phyloP scores from a whole-genome alignment of 805 yeast species.

The Saccharomycopsis babjevae region DNA sequence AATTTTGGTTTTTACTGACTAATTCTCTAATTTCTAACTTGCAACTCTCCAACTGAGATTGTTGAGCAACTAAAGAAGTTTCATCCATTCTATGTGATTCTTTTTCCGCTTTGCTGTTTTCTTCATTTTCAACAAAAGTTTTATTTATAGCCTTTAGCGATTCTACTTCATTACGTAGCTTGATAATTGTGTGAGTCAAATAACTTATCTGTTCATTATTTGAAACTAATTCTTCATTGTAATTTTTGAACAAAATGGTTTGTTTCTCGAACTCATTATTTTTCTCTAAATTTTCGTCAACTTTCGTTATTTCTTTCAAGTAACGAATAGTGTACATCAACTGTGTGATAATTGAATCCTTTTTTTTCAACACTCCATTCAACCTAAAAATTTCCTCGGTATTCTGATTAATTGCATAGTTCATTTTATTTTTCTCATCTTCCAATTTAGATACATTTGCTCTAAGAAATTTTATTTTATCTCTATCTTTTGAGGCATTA shows the following conservation, averaged over 20 bases:
- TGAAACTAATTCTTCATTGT: not conserved
- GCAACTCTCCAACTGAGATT: not conserved
- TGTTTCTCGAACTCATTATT: conserved; percentile 1
- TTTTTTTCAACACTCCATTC: not conserved
- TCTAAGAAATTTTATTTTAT: conserved; percentile 9
- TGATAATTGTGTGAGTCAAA: not conserved
- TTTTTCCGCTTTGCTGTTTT: not conserved
- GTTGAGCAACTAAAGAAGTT: not conserved
- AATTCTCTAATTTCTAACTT: not conserved
- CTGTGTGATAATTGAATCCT: conserved; percentile 6
- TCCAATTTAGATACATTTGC: conserved; percentile 17
- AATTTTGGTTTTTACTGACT: not conserved
- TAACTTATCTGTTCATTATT: not conserved
- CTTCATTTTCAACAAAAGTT: not conserved
- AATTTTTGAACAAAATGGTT: not conserved
- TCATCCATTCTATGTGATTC: not conserved
- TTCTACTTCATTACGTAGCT: not conserved
- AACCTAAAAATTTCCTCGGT: not conserved
- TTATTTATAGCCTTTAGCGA: not conserved
- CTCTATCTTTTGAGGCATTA: conserved; percentile 6
- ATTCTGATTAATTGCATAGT: not conserved
- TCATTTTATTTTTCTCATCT: not conserved
- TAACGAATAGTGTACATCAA: conserved; percentile 1
- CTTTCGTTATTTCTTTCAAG: not conserved
- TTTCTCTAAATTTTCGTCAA: not conserved